Evolutionary conservation across 2,329 filamentous ascomycete genomes (phyloP).

Genomic region (Biscogniauxia sp.): DNA sequence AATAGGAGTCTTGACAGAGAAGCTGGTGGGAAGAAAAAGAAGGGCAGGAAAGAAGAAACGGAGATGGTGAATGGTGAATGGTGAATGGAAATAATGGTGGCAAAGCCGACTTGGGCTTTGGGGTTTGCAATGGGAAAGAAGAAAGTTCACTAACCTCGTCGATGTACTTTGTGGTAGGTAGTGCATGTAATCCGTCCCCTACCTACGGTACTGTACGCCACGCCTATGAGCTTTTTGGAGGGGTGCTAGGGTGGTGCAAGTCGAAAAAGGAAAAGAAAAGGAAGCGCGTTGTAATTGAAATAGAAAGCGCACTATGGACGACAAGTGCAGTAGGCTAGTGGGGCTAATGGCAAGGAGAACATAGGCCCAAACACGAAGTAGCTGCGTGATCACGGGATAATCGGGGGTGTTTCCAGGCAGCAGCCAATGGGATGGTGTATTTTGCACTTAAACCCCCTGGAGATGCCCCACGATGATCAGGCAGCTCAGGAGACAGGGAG

Average conservation of each 20-base stretch:
- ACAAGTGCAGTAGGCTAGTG: too few relatives aligned
- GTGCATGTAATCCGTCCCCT: too few relatives aligned
- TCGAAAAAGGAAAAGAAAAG: neutral
- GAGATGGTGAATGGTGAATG: neutral
- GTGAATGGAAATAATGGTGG: neutral
- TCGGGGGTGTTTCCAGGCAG: neutral
- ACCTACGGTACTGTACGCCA: too few relatives aligned
- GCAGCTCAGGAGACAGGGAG: neutral
- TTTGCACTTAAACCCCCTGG: neutral
- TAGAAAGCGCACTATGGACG: too few relatives aligned
- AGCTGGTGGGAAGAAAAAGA: neutral
- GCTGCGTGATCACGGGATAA: neutral
- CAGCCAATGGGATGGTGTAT: neutral
- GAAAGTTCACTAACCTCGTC: constrained; percentile 1
- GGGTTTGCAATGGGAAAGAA: constrained; percentile 1
- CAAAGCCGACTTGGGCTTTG: neutral
- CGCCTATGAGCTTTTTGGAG: neutral
- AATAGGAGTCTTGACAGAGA: neutral
- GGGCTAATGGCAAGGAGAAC: too few relatives aligned
- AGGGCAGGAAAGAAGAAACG: neutral
- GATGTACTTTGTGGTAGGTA: neutral
- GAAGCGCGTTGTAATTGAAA: too few relatives aligned
- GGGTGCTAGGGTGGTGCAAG: neutral
- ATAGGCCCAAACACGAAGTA: neutral
- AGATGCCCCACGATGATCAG: neutral